Evolutionary conservation across 352 stramenopile genomes (phyloP).

Genomic region (Phytophthora sp.): DNA sequence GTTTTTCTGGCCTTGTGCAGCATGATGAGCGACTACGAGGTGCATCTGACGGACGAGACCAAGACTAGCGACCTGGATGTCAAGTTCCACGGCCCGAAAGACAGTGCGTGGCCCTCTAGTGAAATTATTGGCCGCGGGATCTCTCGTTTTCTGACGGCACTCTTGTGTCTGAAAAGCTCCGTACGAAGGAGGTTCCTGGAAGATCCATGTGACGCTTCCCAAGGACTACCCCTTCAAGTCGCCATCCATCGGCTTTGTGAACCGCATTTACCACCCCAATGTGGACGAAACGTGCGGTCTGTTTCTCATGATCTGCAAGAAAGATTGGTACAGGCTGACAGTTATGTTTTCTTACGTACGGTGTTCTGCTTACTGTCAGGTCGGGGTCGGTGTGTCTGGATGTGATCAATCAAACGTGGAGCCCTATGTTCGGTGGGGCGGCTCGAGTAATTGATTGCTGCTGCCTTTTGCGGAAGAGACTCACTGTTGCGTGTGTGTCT

Average conservation of each 20-base stretch:
- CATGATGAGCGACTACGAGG: constrained; percentile 93
- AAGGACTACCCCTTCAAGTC: constrained; percentile 95
- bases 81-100: constrained; percentile 86
- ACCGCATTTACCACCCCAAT: constrained; percentile 94
- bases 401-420: constrained; percentile 96
- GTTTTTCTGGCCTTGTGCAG: constrained; percentile 32
- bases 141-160: constrained; percentile 14
- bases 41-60: constrained; percentile 83
- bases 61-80: constrained; percentile 86
- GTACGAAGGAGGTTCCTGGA: constrained; percentile 93
- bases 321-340: background rate
- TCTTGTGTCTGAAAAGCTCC: constrained; percentile 60
- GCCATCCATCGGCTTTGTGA: constrained; percentile 93
- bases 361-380: constrained; percentile 37
- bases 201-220: constrained; percentile 92
- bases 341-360: too few species aligned
- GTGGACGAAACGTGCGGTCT: constrained; percentile 90
- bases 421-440: constrained; percentile 90
- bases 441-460: background rate
- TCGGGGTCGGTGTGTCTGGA: constrained; percentile 93
- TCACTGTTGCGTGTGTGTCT: constrained; percentile 14
- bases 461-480: background rate
- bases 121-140: background rate
- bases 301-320: background rate
- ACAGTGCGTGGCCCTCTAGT: constrained; percentile 78